A percentile compares a stretch with the other conserved stretches of the same genome.
Conservation (phyloP, 345 rosid species). For the Mangifera indica region DNA sequence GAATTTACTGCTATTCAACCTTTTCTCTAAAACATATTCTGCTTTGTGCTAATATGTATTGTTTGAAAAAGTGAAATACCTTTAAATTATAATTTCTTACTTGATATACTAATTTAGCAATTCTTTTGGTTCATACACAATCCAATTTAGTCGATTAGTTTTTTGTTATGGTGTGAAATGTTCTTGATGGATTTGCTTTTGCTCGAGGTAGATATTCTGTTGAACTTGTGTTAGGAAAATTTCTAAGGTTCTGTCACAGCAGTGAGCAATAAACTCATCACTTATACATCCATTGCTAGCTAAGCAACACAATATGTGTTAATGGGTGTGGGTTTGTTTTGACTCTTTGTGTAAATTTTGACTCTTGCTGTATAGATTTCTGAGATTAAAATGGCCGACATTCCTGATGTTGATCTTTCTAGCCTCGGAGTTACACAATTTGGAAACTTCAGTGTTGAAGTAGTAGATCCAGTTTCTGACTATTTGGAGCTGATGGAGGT, state of each 20-base stretch:
- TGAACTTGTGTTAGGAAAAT: not conserved
- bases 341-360: conserved; percentile 14
- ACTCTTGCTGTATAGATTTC: conserved; percentile 55
- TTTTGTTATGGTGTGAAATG: not conserved
- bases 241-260: not conserved
- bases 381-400: conserved; percentile 79
- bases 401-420: conserved; percentile 82
- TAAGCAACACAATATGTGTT: not conserved
- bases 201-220: not conserved
- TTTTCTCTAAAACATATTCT: not conserved
- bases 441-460: conserved; percentile 77
- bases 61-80: not conserved
- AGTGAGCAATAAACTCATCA: not conserved
- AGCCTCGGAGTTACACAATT: conserved; percentile 57
- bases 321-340: not conserved
- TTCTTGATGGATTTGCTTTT: not conserved
- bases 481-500: conserved; percentile 95
- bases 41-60: not conserved
- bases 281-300: not conserved
- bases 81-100: not conserved
- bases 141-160: not conserved
- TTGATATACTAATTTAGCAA: not conserved
- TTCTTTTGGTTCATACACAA: not conserved
- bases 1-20: not conserved
- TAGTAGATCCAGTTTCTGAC: conserved; percentile 85